Base-by-base conservation (phyloP, 2,329 filamentous ascomycete genomes). In the Sphaerulina vaccinii region DNA sequence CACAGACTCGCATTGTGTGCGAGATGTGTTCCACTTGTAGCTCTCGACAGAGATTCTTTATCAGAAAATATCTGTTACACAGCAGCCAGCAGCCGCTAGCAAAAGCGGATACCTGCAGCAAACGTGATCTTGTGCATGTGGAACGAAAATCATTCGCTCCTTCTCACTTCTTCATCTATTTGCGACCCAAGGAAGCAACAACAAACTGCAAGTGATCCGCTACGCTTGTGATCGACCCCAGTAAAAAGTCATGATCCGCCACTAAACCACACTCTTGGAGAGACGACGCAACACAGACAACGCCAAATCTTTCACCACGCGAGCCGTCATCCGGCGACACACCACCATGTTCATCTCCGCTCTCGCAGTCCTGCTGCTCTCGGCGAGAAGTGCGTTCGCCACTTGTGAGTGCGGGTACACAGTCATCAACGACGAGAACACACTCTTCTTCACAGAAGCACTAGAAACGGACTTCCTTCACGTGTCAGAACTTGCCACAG, bases 331-430 rank as follows among this genome's bases (percentile, higher is more conserved):
- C 32, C 6, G 32, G 23, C 13, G 18, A 11, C 13, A 27, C 9
- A 5, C 24, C 22, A 22, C 29, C 23, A 33, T 44, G 18, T 40
- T 37, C 48, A 29, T 29, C 21, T 11, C 29, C 15, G 15, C 23
- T 5, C 41, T 45, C 33, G 9, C 41, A 9, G 23, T 43, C 5
- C 15, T 38, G 5, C 9, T 19, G 22, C 18, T 40, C 10, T 27
- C 44, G 35, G 47, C 39, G 32, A 23, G 29, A 43, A 33, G 39
- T 22, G 39, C 39, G 32, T 18, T 18, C 8, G 19, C 50, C 10
- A 11, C 77, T 55, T 91, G 88, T 71, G 81, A 87, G 62, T 92
- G 88, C 65, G 88, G 87, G 45, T 91, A 89, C 68, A 78, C 78
- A n/a, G n/a, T n/a, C n/a, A n/a, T n/a, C 2, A 69, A 84, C 38